Evolutionary conservation across 2,329 filamentous ascomycete species (phyloP).

Genomic region (Furcasterigmium sp.): DNA sequence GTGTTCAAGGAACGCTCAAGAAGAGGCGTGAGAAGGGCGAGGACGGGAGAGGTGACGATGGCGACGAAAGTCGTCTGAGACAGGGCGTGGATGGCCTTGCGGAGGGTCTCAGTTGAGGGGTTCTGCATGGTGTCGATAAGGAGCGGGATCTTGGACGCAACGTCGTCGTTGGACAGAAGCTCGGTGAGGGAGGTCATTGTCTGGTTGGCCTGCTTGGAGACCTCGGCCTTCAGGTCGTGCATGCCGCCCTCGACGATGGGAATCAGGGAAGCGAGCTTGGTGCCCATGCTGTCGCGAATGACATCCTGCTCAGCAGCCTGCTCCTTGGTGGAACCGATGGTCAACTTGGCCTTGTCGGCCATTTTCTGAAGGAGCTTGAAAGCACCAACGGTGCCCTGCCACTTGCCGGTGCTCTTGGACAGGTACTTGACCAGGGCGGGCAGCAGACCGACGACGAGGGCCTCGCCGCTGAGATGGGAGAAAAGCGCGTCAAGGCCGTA

Average conservation of each 20-base stretch:
- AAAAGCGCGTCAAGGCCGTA: slow-evolving; percentile 92
- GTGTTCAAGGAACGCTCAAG: slow-evolving; percentile 92
- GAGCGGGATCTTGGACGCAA: slow-evolving; percentile 84
- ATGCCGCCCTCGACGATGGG: slow-evolving; percentile 88
- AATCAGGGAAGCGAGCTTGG: slow-evolving; percentile 79
- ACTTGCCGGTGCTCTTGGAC: slow-evolving; percentile 81
- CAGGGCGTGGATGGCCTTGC: slow-evolving; percentile 94
- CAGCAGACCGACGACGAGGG: slow-evolving; percentile 75
- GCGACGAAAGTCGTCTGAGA: slow-evolving; percentile 99
- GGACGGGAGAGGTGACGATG: slow-evolving; percentile 88
- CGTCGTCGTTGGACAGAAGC: slow-evolving; percentile 93
- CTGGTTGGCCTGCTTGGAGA: slow-evolving; percentile 81
- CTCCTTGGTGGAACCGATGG: slow-evolving; percentile 71
- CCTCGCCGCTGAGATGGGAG: slow-evolving; percentile 71
- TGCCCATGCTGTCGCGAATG: slow-evolving; percentile 84
- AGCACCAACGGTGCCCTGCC: slow-evolving; percentile 91
- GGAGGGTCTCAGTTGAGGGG: slow-evolving; percentile 78
- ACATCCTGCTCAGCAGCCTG: slow-evolving; percentile 85
- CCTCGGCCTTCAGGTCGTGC: slow-evolving; percentile 92
- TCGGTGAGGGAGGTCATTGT: slow-evolving; percentile 89
- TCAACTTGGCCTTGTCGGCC: slow-evolving; percentile 90
- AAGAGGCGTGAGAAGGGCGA: slow-evolving; percentile 89
- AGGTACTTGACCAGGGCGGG: slow-evolving; percentile 73
- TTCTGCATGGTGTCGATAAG: slow-evolving; percentile 94
- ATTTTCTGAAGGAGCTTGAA: slow-evolving; percentile 83